Percentiles rank a stretch among this genome's conserved stretches.
Evolutionary conservation across 441 rosid genomes (phyloP).

Genomic region (Gossypium gossypioides): DNA sequence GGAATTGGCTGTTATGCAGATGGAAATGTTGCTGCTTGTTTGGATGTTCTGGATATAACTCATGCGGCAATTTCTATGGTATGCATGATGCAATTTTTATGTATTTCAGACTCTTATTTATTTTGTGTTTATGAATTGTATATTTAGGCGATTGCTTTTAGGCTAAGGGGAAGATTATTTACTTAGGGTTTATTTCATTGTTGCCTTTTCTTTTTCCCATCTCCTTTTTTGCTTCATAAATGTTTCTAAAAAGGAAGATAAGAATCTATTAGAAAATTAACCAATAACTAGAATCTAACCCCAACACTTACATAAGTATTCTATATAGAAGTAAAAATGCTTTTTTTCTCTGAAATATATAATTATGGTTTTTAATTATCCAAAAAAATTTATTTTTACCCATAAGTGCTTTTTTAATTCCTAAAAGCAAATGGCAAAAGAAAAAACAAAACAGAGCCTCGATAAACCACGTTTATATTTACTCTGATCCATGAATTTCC

Average conservation of each 20-base stretch:
- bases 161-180: neutral
- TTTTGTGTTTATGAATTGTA: neutral
- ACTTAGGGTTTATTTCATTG: neutral
- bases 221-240: neutral
- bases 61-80: slow-evolving; percentile 87
- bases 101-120: neutral
- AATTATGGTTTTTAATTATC: neutral
- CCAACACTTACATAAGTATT: neutral
- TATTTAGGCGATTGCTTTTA: neutral
- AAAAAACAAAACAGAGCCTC: neutral
- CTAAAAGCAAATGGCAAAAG: neutral
- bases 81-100: slow-evolving; percentile 14
- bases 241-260: neutral
- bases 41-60: slow-evolving; percentile 81
- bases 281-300: neutral
- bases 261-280: neutral
- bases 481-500: neutral
- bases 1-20: slow-evolving; percentile 33
- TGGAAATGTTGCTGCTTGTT: slow-evolving; percentile 51
- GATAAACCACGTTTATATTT: neutral
- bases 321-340: neutral
- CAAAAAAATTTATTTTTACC: neutral
- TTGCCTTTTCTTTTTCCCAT: neutral
- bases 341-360: neutral
- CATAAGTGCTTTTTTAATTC: neutral